phyloP scores from a whole-genome alignment of 306 rosid species.

The Begonia loranthoides region DNA sequence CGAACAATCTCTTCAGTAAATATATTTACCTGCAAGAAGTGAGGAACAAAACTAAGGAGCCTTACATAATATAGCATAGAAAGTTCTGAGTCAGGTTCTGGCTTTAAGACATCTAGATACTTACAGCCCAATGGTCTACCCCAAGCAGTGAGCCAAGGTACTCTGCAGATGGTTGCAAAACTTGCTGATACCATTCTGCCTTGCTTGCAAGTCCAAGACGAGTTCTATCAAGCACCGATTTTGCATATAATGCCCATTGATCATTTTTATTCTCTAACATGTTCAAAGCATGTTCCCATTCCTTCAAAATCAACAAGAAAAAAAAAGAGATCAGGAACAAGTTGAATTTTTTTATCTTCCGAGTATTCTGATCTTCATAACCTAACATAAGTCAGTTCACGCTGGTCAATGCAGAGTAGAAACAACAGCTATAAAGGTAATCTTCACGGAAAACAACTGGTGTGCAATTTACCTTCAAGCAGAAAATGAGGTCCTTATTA shows the following conservation, averaged over 20 bases:
- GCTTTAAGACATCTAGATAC: conserved; percentile 11
- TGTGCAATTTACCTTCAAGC: conserved; percentile 55
- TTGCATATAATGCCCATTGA: conserved; percentile 84
- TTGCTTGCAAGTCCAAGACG: conserved; percentile 87
- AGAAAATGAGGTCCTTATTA: conserved; percentile 76
- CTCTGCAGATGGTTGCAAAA: conserved; percentile 92
- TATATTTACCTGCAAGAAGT: conserved; percentile 66
- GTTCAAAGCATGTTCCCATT: conserved; percentile 69
- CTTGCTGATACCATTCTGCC: conserved; percentile 62
- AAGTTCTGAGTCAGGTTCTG: background rate
- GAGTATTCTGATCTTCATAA: background rate
- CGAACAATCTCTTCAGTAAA: conserved; percentile 97
- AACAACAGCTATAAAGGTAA: background rate
- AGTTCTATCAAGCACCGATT: conserved; percentile 93
- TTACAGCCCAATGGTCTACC: conserved; percentile 83
- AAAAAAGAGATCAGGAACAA: conserved; percentile 10
- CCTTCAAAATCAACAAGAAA: conserved; percentile 41
- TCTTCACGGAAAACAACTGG: background rate
- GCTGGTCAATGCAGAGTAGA: too few relatives aligned
- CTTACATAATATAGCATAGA: conserved; percentile 1
- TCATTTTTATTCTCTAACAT: conserved; percentile 41
- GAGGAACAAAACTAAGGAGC: conserved; percentile 14
- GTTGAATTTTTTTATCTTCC: background rate
- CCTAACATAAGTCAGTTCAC: too few relatives aligned
- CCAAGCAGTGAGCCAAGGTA: conserved; percentile 91